Evolutionary conservation across 2,329 filamentous ascomycete genomes (phyloP).

Genomic region (Epichloe festucae): DNA sequence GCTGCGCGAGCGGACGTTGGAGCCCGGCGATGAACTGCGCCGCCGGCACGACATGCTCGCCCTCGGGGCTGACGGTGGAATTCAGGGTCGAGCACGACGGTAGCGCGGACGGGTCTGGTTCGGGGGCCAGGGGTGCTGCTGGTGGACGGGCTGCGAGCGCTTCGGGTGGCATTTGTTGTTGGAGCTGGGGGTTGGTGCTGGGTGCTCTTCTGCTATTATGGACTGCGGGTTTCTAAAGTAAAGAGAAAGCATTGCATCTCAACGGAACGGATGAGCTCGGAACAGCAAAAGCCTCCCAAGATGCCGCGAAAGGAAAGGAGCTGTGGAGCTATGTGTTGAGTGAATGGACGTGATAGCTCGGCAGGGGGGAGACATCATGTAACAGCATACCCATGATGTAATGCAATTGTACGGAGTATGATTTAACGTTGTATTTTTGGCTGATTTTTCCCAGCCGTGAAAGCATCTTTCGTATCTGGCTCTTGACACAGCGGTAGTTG

Average conservation of each 20-base stretch:
- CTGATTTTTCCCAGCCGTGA: not conserved
- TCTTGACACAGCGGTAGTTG: not conserved
- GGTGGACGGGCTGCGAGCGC: not conserved
- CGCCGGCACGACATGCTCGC: slow-evolving; percentile 31
- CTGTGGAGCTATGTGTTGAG: no score
- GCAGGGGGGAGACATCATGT: no score
- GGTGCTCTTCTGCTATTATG: not conserved
- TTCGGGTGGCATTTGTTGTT: not conserved
- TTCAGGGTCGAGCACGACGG: slow-evolving; percentile 23
- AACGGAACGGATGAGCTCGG: no score
- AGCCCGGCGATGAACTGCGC: slow-evolving; percentile 30
- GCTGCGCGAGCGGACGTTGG: slow-evolving; percentile 36
- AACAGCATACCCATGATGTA: no score
- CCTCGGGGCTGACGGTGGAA: slow-evolving; percentile 27
- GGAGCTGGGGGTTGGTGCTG: not conserved
- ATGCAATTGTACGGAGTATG: no score
- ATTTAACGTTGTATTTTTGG: no score
- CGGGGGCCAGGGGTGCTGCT: not conserved
- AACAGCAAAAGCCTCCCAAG: no score
- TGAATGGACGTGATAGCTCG: no score
- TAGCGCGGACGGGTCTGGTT: slow-evolving; percentile 5
- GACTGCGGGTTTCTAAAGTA: not conserved
- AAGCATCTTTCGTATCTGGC: not conserved
- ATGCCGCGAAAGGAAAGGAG: no score
- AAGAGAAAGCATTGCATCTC: no score